These are phyloP conservation scores for Boletus sp. DNA, from an alignment of 768 basidiomycete species.

Conservation along the genomic window DNA sequence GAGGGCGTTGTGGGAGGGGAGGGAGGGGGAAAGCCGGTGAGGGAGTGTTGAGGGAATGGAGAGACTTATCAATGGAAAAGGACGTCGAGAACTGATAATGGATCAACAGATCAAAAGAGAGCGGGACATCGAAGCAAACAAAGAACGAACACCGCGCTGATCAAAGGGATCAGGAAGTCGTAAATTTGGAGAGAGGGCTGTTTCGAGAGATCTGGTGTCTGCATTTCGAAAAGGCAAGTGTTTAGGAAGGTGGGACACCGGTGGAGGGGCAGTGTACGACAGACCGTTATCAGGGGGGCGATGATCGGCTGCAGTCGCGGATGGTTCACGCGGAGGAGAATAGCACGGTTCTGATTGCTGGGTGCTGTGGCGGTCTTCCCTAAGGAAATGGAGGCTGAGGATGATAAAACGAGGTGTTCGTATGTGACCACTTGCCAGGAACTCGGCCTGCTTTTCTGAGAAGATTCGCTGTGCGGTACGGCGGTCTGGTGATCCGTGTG, in stretches of 20 bases:
- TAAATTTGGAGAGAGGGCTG: slow-evolving; percentile 33
- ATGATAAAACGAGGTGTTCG: slow-evolving; percentile 16
- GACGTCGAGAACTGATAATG: slow-evolving; percentile 38
- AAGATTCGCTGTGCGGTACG: slow-evolving; percentile 23
- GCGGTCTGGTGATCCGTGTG: slow-evolving; percentile 32
- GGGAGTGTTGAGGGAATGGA: slow-evolving; percentile 20
- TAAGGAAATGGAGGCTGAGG: slow-evolving; percentile 18
- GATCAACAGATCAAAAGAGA: slow-evolving; percentile 39
- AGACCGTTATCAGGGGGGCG: slow-evolving; percentile 32
- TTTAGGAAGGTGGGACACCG: slow-evolving; percentile 26
- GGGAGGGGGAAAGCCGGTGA: slow-evolving; percentile 18
- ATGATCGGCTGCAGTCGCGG: slow-evolving; percentile 30
- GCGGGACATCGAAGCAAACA: slow-evolving; percentile 31
- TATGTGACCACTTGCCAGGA: slow-evolving; percentile 29
- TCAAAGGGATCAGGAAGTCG: slow-evolving; percentile 32
- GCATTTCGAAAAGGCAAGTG: slow-evolving; percentile 27
- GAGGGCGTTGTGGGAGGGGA: slow-evolving; percentile 12
- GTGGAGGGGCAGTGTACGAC: slow-evolving; percentile 21
- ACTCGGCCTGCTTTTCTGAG: slow-evolving; percentile 24
- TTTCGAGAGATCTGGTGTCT: slow-evolving; percentile 34
- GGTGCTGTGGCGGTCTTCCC: slow-evolving; percentile 27
- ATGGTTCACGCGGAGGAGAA: slow-evolving; percentile 24
- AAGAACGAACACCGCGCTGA: slow-evolving; percentile 36
- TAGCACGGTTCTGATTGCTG: slow-evolving; percentile 18
- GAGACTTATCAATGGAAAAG: slow-evolving; percentile 38